phyloP scores from a whole-genome alignment of 2,329 filamentous ascomycete species.

The Pseudocercospora fijiensis region DNA sequence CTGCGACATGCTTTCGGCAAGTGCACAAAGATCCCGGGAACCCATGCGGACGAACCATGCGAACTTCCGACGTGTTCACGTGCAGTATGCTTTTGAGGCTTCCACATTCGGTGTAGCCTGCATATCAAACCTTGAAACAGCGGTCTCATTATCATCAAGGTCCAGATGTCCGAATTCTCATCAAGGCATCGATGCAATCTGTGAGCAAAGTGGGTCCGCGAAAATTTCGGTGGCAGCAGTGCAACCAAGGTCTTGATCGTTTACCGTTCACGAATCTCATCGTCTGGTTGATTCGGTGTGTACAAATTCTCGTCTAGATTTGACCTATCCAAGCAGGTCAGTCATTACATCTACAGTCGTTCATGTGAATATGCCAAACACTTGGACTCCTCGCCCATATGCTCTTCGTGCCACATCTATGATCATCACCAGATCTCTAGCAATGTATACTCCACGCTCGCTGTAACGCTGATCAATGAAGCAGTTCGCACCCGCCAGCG shows the following conservation, averaged over 20 bases:
- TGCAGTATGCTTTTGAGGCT: background rate
- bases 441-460: conserved; percentile 13
- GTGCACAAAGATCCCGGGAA: background rate
- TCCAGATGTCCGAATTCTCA: background rate
- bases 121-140: background rate
- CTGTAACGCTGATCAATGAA: conserved; percentile 12
- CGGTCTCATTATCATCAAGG: background rate
- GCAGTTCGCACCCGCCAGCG: background rate
- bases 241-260: background rate
- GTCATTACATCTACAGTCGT: background rate
- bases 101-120: background rate
- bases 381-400: background rate
- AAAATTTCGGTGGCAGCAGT: too few relatives aligned
- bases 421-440: background rate
- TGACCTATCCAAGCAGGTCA: background rate
- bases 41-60: background rate
- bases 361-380: background rate
- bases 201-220: background rate
- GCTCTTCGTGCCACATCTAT: background rate
- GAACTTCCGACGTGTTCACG: background rate
- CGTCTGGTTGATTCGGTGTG: background rate
- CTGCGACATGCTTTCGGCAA: background rate
- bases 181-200: background rate
- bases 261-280: background rate
- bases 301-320: background rate